Evolutionary conservation across 164 flowering plant genomes (phyloP).

Genomic region (Umbilicus rupestris): DNA sequence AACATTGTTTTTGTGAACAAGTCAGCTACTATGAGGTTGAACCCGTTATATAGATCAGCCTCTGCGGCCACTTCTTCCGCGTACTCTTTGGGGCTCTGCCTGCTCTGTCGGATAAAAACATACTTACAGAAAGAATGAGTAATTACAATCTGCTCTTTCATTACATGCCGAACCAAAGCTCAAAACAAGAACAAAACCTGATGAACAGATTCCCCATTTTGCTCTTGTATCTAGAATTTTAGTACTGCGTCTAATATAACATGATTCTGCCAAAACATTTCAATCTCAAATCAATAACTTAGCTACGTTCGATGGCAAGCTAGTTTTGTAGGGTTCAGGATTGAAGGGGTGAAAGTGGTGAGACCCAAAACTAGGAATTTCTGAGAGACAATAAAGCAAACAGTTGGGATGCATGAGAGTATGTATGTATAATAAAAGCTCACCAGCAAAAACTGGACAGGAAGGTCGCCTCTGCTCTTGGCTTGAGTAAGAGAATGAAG

Average conservation of each 20-base stretch:
- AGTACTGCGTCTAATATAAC: too few species aligned
- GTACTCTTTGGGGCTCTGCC: slow-evolving; percentile 37
- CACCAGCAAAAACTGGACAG: slow-evolving; percentile 67
- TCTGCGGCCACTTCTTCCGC: slow-evolving; percentile 40
- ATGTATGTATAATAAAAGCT: neutral
- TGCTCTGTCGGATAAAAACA: slow-evolving; percentile 23
- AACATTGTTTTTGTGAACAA: slow-evolving; percentile 34
- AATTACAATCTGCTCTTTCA: too few species aligned
- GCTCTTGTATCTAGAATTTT: too few species aligned
- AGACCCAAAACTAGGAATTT: neutral
- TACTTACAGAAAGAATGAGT: too few species aligned
- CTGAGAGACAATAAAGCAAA: neutral
- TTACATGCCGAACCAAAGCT: neutral
- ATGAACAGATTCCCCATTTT: neutral
- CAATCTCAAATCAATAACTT: neutral
- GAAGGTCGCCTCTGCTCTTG: slow-evolving; percentile 66
- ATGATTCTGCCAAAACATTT: too few species aligned
- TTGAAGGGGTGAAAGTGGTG: neutral
- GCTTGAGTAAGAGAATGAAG: slow-evolving; percentile 19
- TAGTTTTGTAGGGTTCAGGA: neutral
- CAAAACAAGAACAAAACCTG: neutral
- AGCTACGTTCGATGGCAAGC: neutral
- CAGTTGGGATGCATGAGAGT: neutral
- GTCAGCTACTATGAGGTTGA: slow-evolving; percentile 48
- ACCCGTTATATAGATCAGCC: slow-evolving; percentile 39